These are phyloP conservation scores for Taiwanofungus camphoratus DNA, from an alignment of 1,284 basidiomycete genomes.

Conservation along the genomic window DNA sequence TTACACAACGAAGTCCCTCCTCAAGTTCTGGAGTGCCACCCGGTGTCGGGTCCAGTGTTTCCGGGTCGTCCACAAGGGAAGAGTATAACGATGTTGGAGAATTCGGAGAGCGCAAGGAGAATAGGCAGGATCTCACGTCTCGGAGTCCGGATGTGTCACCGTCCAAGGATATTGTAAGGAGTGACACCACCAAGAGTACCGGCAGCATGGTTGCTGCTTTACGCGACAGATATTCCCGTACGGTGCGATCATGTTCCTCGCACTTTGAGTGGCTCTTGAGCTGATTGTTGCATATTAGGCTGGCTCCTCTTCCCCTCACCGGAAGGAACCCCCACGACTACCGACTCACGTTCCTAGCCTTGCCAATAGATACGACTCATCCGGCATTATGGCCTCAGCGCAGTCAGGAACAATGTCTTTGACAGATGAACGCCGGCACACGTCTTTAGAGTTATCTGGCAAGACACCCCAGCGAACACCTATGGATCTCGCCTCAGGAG, in stretches of 20 bases:
- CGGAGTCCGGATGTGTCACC: conserved; percentile 17
- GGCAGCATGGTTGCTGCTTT: conserved; percentile 64
- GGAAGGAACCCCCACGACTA: conserved; percentile 56
- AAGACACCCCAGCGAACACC: conserved; percentile 13
- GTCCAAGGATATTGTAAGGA: conserved; percentile 22
- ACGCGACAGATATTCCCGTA: conserved; percentile 53
- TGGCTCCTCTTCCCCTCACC: conserved; percentile 45
- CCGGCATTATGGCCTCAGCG: background rate
- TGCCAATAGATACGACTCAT: conserved; percentile 52
- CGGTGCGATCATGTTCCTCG: conserved; percentile 34
- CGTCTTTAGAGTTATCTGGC: conserved; percentile 14
- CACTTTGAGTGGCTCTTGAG: conserved; percentile 3
- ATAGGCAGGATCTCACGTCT: conserved; percentile 6
- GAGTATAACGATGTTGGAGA: conserved; percentile 34
- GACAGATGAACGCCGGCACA: conserved; percentile 15
- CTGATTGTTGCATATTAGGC: conserved; percentile 31
- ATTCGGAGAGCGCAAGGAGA: conserved; percentile 26
- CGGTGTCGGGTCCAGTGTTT: conserved; percentile 1
- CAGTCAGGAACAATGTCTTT: conserved; percentile 26
- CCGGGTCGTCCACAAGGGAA: conserved; percentile 18
- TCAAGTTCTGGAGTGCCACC: background rate
- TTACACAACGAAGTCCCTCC: background rate
- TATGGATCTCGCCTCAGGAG: conserved; percentile 3
- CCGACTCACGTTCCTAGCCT: conserved; percentile 59
- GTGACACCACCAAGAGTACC: conserved; percentile 36